Conservation (phyloP, 164 flowering plant genomes). For the Kingdonia uniflora region DNA sequence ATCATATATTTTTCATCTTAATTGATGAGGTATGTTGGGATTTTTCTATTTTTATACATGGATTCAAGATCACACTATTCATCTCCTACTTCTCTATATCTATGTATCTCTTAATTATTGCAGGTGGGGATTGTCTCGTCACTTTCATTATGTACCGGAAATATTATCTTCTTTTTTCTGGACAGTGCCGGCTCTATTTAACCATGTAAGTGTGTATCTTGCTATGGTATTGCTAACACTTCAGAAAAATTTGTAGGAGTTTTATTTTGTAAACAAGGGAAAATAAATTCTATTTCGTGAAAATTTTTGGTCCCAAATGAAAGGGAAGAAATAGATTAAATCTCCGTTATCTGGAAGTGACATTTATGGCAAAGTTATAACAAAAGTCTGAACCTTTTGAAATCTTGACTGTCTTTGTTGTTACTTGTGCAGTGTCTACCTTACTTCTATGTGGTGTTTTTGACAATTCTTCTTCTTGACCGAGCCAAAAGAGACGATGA, state of each 20-base stretch:
- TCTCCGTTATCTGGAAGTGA: neutral
- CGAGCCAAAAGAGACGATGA: slow-evolving; percentile 96
- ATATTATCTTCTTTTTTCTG: slow-evolving; percentile 85
- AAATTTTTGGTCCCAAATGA: no score
- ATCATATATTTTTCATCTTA: no score
- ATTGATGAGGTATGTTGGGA: no score
- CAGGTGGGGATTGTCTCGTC: slow-evolving; percentile 99
- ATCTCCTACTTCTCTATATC: no score
- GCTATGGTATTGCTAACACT: neutral
- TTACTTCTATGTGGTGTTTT: slow-evolving; percentile 87
- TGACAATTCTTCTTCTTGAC: slow-evolving; percentile 85
- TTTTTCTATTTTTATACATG: no score
- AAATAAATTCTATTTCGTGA: no score
- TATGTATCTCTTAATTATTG: slow-evolving; percentile 2
- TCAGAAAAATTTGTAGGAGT: no score
- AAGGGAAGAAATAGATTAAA: no score
- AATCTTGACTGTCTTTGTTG: neutral
- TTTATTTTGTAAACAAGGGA: no score
- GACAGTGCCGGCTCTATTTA: slow-evolving; percentile 89
- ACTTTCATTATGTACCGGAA: slow-evolving; percentile 96
- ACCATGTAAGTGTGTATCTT: slow-evolving; percentile 49
- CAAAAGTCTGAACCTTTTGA: no score
- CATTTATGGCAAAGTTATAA: no score
- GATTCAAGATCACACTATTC: no score
- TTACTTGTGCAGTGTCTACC: slow-evolving; percentile 66